Percentiles rank a stretch among this genome's conserved stretches.
Conservation (phyloP, 2,329 filamentous ascomycete species). For the Arthrobotrys entomopaga region DNA sequence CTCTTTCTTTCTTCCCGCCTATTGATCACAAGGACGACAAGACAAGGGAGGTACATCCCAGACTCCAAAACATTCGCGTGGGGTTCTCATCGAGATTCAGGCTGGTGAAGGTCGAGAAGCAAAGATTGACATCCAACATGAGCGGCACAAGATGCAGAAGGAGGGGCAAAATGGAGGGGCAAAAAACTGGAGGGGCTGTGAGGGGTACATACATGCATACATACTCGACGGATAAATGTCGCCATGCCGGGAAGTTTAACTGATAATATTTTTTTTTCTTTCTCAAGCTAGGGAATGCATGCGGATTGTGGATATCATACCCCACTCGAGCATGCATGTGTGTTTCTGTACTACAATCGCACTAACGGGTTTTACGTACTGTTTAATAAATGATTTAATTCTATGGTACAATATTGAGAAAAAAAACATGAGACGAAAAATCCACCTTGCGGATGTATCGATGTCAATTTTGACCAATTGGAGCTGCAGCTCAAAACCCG, state of each 20-base stretch:
- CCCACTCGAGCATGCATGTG: neutral
- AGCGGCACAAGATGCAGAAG: neutral
- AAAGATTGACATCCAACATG: constrained; percentile 3
- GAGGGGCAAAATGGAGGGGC: constrained; percentile 17
- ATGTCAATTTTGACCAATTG: neutral
- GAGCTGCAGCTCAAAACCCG: neutral
- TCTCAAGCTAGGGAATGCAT: neutral
- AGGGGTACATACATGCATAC: neutral
- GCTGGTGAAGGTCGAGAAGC: neutral
- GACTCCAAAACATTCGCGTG: constrained; percentile 5
- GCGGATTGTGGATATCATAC: neutral
- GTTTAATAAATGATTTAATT: neutral
- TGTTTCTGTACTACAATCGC: neutral
- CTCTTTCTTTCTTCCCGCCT: constrained; percentile 15
- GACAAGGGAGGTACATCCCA: constrained; percentile 12
- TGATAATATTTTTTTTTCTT: neutral
- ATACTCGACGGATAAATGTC: constrained; percentile 20
- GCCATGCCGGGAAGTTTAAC: constrained; percentile 23
- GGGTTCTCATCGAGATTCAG: constrained; percentile 2
- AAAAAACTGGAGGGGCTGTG: constrained; percentile 13
- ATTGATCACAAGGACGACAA: constrained; percentile 41
- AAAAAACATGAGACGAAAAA: constrained; percentile 3
- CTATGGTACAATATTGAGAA: neutral
- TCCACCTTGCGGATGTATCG: neutral
- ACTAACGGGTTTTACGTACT: too few species aligned